Base-by-base conservation (phyloP, 2,329 filamentous ascomycete species). In the Cladophialophora yegresii region DNA sequence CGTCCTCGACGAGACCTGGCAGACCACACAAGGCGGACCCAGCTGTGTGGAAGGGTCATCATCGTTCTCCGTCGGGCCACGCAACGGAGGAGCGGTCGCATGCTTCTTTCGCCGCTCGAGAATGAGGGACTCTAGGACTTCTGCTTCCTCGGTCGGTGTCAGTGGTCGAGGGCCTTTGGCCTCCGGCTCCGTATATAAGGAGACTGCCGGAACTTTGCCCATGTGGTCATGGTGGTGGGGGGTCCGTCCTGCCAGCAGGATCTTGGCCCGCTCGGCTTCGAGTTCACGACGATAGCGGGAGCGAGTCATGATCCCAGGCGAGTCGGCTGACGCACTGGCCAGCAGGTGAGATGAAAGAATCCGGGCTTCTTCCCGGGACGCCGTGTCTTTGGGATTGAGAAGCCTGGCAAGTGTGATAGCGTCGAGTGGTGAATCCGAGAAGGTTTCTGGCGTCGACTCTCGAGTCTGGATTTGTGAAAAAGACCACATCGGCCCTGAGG, bases 11-110 rank as follows among this genome's bases (percentile, higher is more conserved):
- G 85, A 84, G 61, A 87, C 87, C 75, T 98, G 93, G 74, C 95
- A 99, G 4, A 99, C 91, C 0, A 98, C 95, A 73, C 95, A 99
- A 70, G 91, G 90, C 2, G 92, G 92, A 0, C 91, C 88, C 47
- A 61, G 83, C 86, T 32, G 87, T 51, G 63, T 68, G 62, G 72
- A 65, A 20, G 51, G 33, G 12, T 69, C 61, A 45, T 54, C 68
- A 3, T 30, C 23, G n/a, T 6, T 43, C 36, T 45, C 55, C 10
- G 45, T 30, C 43, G 58, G 22, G 32, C 23, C 66, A 65, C 13
- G 26, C 43, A 30, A 61, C 58, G 54, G 54, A 47, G 57, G 54
- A 3, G 70, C 51, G 3, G 67, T 58, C 30, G 79, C 76, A 4
- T 76, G 57, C 54, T 74, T 26, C 84, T 81, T 64, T 30, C 70